A percentile compares a stretch with the other conserved stretches of the same genome.
These are phyloP conservation scores for Haematococcus lacustris DNA, from an alignment of 139 green algal genomes.

Conservation along the genomic window DNA sequence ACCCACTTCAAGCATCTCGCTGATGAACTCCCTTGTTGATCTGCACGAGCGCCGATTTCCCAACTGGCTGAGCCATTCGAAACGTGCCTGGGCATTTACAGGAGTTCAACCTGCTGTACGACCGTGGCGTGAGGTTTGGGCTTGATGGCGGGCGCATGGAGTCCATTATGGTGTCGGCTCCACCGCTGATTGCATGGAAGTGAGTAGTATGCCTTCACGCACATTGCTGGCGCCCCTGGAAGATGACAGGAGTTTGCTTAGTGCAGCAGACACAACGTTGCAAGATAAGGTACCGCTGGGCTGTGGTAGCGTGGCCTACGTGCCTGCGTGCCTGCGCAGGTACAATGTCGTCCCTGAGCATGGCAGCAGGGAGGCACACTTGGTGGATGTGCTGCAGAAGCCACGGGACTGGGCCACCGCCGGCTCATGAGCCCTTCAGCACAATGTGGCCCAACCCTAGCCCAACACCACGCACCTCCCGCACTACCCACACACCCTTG, in stretches of 20 bases:
- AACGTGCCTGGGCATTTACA: not conserved
- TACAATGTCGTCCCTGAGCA: slow-evolving; percentile 67
- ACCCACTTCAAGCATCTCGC: too few species aligned
- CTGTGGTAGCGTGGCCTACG: not conserved
- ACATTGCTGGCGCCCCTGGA: too few species aligned
- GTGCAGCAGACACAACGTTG: not conserved
- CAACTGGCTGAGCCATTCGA: too few species aligned
- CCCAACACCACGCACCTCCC: too few species aligned
- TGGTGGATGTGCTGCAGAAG: slow-evolving; percentile 60
- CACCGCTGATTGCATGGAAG: slow-evolving; percentile 77
- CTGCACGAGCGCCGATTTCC: too few species aligned
- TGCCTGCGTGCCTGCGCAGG: not conserved
- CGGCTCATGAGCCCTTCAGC: too few species aligned
- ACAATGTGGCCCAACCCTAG: too few species aligned
- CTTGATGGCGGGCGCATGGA: slow-evolving; percentile 83
- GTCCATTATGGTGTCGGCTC: slow-evolving; percentile 93
- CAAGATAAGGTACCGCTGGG: not conserved
- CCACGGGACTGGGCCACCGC: slow-evolving; percentile 69
- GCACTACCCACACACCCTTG: too few species aligned
- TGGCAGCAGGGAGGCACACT: slow-evolving; percentile 46
- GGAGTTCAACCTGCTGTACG: slow-evolving; percentile 98
- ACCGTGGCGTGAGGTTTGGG: slow-evolving; percentile 87
- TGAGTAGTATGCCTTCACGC: not conserved
- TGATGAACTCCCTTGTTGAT: too few species aligned
- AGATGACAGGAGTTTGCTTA: not conserved